A percentile compares a stretch with the other conserved stretches of the same genome.
Conservation (phyloP, 345 rosid genomes). For the Boechera retrofracta region DNA sequence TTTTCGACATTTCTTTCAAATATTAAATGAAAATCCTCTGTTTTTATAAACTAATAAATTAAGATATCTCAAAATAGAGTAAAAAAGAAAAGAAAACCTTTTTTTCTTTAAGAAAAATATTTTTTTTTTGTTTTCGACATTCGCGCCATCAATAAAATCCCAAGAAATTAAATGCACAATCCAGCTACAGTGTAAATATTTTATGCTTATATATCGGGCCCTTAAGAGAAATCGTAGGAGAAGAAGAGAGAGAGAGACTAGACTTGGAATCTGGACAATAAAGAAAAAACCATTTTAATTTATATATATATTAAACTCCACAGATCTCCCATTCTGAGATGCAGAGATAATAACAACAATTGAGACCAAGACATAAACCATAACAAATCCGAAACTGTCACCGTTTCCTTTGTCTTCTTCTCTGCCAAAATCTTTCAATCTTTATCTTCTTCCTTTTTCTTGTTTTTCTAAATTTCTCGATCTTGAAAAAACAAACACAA, state of each 20-base stretch:
- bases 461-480: neutral
- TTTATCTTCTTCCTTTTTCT: conserved; percentile 14
- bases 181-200: conserved; percentile 26
- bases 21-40: too few relatives aligned
- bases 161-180: conserved; percentile 33
- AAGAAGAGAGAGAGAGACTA: conserved; percentile 3
- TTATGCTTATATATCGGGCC: conserved; percentile 24
- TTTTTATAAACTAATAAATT: neutral
- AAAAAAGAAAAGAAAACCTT: too few relatives aligned
- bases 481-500: neutral
- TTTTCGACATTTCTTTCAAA: too few relatives aligned
- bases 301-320: neutral
- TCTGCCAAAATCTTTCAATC: conserved; percentile 25
- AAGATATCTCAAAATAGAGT: neutral
- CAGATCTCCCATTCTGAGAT: conserved; percentile 12
- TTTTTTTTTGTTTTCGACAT: conserved; percentile 3
- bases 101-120: too few relatives aligned
- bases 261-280: conserved; percentile 33
- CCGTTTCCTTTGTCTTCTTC: conserved; percentile 36
- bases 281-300: neutral
- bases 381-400: conserved; percentile 31
- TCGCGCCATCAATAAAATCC: conserved; percentile 26
- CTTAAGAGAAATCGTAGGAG: conserved; percentile 3
- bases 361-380: conserved; percentile 17
- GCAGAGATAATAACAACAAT: conserved; percentile 20